A percentile compares a stretch with the other conserved stretches of the same genome.
These are phyloP conservation scores for Sclerotinia nivalis DNA, from an alignment of 2,329 filamentous ascomycete genomes.

Conservation along the genomic window DNA sequence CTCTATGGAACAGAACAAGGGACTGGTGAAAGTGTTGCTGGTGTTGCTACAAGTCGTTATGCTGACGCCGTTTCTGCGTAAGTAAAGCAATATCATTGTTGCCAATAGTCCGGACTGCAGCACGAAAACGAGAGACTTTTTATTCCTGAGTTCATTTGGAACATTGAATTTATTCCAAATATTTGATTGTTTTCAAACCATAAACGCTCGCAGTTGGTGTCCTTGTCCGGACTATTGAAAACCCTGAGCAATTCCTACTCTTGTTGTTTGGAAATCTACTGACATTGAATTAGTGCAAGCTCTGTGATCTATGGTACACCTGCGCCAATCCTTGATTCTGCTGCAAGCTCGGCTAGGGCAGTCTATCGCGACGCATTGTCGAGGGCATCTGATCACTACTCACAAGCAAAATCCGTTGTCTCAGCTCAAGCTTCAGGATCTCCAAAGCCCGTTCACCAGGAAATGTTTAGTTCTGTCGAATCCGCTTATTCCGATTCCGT, in stretches of 20 bases:
- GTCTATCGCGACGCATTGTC: constrained; percentile 66
- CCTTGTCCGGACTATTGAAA: too few species aligned
- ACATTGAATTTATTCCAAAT: too few species aligned
- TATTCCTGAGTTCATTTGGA: too few species aligned
- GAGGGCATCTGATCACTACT: constrained; percentile 67
- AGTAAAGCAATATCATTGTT: constrained; percentile 34
- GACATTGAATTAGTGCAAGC: constrained; percentile 45
- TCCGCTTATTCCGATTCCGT: constrained; percentile 67
- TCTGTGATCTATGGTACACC: constrained; percentile 66
- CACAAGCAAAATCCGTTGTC: constrained; percentile 65
- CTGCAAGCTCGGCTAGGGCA: constrained; percentile 47
- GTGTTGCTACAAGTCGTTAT: constrained; percentile 55
- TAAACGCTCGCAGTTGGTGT: too few species aligned
- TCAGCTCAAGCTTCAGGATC: constrained; percentile 68
- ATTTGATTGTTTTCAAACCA: too few species aligned
- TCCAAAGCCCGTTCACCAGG: constrained; percentile 67
- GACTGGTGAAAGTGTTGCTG: constrained; percentile 49
- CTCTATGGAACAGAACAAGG: constrained; percentile 52
- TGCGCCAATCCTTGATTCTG: constrained; percentile 56
- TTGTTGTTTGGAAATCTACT: constrained; percentile 29
- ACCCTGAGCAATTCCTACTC: neutral
- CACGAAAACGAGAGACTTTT: too few species aligned
- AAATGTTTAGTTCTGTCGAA: constrained; percentile 68
- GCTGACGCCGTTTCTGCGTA: constrained; percentile 58
- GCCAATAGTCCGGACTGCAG: too few species aligned